Conservation (phyloP, 371 early-diverging fungal genomes). For the Rhizopus microsporus region DNA sequence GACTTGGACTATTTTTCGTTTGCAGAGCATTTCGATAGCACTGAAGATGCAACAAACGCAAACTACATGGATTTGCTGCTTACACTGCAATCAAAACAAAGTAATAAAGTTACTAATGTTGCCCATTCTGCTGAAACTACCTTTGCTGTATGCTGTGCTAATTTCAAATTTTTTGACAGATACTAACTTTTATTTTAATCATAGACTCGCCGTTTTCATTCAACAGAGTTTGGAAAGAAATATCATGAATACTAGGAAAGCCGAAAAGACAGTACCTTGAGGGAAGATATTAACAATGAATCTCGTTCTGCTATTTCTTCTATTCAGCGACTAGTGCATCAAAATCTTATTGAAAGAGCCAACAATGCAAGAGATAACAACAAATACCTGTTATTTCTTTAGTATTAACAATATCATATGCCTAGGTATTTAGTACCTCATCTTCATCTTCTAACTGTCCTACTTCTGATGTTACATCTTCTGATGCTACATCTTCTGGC, state of each 20-base stretch:
- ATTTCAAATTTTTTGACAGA: conserved; percentile 15
- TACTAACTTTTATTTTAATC: conserved; percentile 16
- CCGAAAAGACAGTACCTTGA: conserved; percentile 12
- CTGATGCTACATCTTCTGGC: conserved; percentile 13
- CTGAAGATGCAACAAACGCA: conserved; percentile 10
- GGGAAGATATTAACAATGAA: conserved; percentile 13
- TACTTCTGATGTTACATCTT: conserved; percentile 2
- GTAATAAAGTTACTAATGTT: conserved; percentile 12
- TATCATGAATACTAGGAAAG: conserved; percentile 16
- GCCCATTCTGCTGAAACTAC: conserved; percentile 16
- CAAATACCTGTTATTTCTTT: conserved; percentile 15
- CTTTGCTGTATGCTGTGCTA: conserved; percentile 11
- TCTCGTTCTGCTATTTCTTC: conserved; percentile 13
- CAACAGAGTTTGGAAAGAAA: conserved; percentile 14
- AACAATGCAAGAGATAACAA: conserved; percentile 16
- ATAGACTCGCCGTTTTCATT: conserved; percentile 15
- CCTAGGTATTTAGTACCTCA: conserved; percentile 11
- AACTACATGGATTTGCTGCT: conserved; percentile 16
- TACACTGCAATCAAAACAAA: conserved; percentile 11
- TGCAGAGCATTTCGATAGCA: conserved; percentile 10
- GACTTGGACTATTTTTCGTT: conserved; percentile 14
- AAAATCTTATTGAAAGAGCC: conserved; percentile 8
- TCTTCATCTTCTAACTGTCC: conserved; percentile 11
- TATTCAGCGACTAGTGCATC: conserved; percentile 12
- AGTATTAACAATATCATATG: conserved; percentile 15